Conservation (phyloP, 441 rosid species). For the Rhodomyrtus psidioides region DNA sequence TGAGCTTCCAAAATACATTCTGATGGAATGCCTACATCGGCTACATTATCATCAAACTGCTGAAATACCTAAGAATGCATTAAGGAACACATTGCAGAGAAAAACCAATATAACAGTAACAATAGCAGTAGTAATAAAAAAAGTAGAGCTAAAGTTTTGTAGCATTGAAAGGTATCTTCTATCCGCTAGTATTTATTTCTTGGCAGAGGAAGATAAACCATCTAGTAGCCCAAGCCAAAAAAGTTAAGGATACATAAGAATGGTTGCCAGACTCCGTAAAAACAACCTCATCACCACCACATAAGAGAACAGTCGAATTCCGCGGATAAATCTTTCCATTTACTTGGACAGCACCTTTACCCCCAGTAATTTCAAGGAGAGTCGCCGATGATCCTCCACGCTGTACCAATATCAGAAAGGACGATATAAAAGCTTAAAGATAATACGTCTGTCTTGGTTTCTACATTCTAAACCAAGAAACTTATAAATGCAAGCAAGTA, state of each 20-base stretch:
- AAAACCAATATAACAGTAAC: not conserved
- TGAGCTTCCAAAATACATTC: constrained; percentile 73
- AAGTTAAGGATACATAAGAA: constrained; percentile 94
- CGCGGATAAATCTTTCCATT: constrained; percentile 61
- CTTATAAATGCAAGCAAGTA: not conserved
- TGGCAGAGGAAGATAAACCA: not conserved
- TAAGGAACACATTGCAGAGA: constrained; percentile 29
- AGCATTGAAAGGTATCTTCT: not conserved
- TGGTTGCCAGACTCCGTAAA: constrained; percentile 65
- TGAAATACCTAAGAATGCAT: constrained; percentile 66
- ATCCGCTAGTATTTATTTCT: not conserved
- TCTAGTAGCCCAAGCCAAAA: not conserved
- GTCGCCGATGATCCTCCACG: constrained; percentile 60
- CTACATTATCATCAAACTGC: constrained; percentile 61
- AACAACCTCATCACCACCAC: constrained; percentile 92
- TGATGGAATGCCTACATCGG: constrained; percentile 54
- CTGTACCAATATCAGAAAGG: constrained; percentile 24
- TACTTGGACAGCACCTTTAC: constrained; percentile 82
- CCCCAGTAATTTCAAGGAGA: constrained; percentile 66
- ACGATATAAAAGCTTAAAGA: not conserved
- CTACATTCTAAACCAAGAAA: not conserved
- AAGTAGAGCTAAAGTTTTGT: not conserved
- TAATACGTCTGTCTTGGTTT: not conserved
- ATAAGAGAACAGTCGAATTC: constrained; percentile 34
- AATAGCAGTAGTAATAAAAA: not conserved